phyloP scores from a whole-genome alignment of 805 yeast genomes.

The Candida odintsovae region DNA sequence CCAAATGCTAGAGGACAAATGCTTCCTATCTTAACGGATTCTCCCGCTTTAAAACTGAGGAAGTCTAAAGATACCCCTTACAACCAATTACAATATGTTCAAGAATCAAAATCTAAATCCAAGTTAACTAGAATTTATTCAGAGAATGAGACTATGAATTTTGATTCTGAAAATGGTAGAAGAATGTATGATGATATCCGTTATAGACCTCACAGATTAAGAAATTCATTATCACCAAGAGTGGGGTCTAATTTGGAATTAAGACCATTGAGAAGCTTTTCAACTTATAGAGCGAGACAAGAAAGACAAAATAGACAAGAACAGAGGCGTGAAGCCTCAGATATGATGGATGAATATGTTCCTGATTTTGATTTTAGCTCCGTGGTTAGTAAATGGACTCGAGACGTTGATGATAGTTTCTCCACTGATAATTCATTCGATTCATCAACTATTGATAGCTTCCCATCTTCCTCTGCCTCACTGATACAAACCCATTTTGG shows the following conservation, averaged over 20 bases:
- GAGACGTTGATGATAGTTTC: constrained; percentile 1
- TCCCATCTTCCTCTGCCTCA: constrained; percentile 14
- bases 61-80: constrained; percentile 18
- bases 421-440: constrained; percentile 15
- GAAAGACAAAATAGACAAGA: constrained; percentile 1
- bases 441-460: constrained; percentile 6
- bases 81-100: constrained; percentile 18
- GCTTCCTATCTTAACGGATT: constrained; percentile 7
- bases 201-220: constrained; percentile 35
- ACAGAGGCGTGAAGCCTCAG: constrained; percentile 20
- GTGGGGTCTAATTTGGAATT: constrained; percentile 3
- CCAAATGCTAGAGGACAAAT: background rate
- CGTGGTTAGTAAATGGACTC: constrained; percentile 42
- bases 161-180: constrained; percentile 48
- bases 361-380: constrained; percentile 62
- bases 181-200: constrained; percentile 48
- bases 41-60: constrained; percentile 8
- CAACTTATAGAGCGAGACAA: constrained; percentile 7
- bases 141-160: constrained; percentile 58
- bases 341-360: constrained; percentile 71
- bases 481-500: constrained; percentile 21
- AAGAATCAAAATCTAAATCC: constrained; percentile 13
- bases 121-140: constrained; percentile 52
- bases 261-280: constrained; percentile 9
- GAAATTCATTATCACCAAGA: constrained; percentile 2